phyloP scores from a whole-genome alignment of 2,329 filamentous ascomycete genomes.

The Fusarium nygamai region DNA sequence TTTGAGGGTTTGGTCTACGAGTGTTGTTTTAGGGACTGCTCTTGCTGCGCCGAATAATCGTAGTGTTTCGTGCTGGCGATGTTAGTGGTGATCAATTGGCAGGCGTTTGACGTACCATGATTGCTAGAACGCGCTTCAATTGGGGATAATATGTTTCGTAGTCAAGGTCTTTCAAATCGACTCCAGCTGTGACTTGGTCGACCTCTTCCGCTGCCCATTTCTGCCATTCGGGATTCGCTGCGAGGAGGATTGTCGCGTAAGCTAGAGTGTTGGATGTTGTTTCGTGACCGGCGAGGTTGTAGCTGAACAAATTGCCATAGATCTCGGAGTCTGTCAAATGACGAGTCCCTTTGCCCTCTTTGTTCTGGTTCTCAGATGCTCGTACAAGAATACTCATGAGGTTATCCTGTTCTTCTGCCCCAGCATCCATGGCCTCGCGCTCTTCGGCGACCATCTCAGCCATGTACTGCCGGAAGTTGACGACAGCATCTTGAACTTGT shows the following conservation, averaged over 20 bases:
- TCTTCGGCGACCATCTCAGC: slow-evolving; percentile 30
- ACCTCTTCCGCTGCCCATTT: slow-evolving; percentile 56
- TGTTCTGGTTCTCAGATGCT: slow-evolving; percentile 25
- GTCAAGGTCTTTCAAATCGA: slow-evolving; percentile 20
- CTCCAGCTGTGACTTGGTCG: slow-evolving; percentile 17
- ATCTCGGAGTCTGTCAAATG: slow-evolving; percentile 54
- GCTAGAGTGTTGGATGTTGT: slow-evolving; percentile 58
- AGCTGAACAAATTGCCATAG: slow-evolving; percentile 59
- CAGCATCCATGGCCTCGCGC: slow-evolving; percentile 16
- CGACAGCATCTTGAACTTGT: slow-evolving; percentile 24
- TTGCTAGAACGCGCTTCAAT: slow-evolving; percentile 30
- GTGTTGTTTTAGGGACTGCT: slow-evolving; percentile 30
- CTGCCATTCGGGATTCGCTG: slow-evolving; percentile 55
- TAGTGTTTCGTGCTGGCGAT: slow-evolving; percentile 28
- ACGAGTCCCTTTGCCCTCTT: slow-evolving; percentile 14
- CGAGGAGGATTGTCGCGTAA: slow-evolving; percentile 55
- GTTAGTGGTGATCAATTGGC: background rate
- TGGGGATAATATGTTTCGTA: slow-evolving; percentile 34
- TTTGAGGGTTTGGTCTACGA: slow-evolving; percentile 22
- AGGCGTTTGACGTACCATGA: slow-evolving; percentile 15
- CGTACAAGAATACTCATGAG: slow-evolving; percentile 36
- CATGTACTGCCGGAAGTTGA: slow-evolving; percentile 36
- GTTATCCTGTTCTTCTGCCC: slow-evolving; percentile 17
- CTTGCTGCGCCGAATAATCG: slow-evolving; percentile 32
- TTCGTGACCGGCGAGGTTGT: slow-evolving; percentile 63